Conservation (phyloP, 306 rosid genomes). For the Trifolium repens region DNA sequence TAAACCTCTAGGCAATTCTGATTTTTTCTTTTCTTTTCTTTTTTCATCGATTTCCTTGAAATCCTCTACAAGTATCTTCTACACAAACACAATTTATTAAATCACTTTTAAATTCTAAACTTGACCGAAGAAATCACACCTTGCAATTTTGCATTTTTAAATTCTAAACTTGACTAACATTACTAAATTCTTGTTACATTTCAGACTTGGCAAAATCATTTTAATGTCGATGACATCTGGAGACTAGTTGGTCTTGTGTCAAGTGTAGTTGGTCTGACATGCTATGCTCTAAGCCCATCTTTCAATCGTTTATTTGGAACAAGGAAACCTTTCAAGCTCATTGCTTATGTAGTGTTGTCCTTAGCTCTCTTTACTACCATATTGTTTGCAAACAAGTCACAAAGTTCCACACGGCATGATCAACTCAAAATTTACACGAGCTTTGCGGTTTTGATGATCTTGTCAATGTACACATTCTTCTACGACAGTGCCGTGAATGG, state of each 20-base stretch:
- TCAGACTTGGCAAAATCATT: no score
- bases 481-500: background rate
- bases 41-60: no score
- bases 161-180: no score
- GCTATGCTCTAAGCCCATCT: slow-evolving; percentile 10
- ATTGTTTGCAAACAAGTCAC: background rate
- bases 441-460: background rate
- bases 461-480: background rate
- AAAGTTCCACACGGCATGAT: background rate
- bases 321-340: background rate
- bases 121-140: no score
- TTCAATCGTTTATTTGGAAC: background rate
- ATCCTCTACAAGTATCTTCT: no score
- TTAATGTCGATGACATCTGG: background rate
- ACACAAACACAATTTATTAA: no score
- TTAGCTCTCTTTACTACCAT: background rate
- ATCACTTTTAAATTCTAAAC: no score
- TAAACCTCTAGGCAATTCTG: no score
- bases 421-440: background rate
- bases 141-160: no score
- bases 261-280: background rate
- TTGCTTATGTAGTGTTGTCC: background rate
- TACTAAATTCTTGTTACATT: no score
- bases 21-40: no score
- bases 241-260: slow-evolving; percentile 1